Evolutionary conservation across 805 yeast genomes (phyloP), one percentile per base, ranked within the genome.

Genomic region (Sugiyamaella smithiae): DNA sequence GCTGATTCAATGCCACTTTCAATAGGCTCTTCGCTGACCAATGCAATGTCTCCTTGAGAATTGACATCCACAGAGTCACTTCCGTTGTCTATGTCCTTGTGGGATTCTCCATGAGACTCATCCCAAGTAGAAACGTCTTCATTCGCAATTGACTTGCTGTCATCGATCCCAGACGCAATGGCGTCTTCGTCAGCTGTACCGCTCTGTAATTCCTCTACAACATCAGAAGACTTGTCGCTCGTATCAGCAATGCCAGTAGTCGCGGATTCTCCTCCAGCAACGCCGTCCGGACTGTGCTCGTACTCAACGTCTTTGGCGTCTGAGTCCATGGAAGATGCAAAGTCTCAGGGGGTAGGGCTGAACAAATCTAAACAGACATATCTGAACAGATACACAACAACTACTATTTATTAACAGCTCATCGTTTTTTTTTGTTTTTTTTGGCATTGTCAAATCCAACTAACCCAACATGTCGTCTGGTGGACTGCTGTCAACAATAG

Each of bases 401-500:
- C n/a, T n/a, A n/a, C n/a, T n/a, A n/a, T n/a, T n/a, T n/a, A n/a
- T n/a, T n/a, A n/a, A n/a, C n/a, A n/a, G n/a, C n/a, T n/a, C n/a
- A n/a, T n/a, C n/a, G n/a, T n/a, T n/a, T n/a, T n/a, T n/a, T n/a
- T n/a, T n/a, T n/a, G n/a, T n/a, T n/a, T n/a, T n/a, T n/a, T n/a
- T n/a, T n/a, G n/a, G n/a, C n/a, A n/a, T n/a, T n/a, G n/a, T n/a
- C n/a, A n/a, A n/a, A n/a, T n/a, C n/a, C n/a, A n/a, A n/a, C n/a
- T n/a, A n/a, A n/a, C n/a, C n/a, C n/a, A 26, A 8, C 29, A 26
- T 35, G 38, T 19, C 20, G 38, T 35, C 38, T 23, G 25, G 32
- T n/a, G 53, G 51, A 5, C 8, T 45, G 4, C 22, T 50, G 28
- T 25, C 43, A 12, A 31, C 38, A 19, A 19, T 52, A 5, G 56